Base-by-base conservation (phyloP, 202 grass and related monocot genomes). In the Carex arenaria region DNA sequence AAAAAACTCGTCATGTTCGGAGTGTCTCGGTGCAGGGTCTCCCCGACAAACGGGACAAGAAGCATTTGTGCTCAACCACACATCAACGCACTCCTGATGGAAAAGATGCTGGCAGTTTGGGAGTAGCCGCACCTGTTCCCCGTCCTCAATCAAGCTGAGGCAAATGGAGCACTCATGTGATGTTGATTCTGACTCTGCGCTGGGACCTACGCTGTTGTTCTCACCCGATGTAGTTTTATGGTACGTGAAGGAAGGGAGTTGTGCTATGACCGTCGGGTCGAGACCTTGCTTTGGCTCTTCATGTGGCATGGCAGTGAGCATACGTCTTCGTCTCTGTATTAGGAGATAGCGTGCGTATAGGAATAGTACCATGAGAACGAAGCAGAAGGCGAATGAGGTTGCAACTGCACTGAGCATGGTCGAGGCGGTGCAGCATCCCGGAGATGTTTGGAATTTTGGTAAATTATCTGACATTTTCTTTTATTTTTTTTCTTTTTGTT, bases 31-130 rank as follows among this genome's bases (percentile, higher is more conserved):
- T 74, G 83, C 86, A 10, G 51, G 63, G 42, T 91, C 91, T 10
- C 68, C 57, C 22, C 90, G 90, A 82, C 92, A 94, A 14, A 97
- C 74, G 7, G 92, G 94, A 76, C 92, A 97, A 19, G 94, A 86
- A 28, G 73, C 78, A 70, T 86, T 74, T 11, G 85, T 74, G 61
- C 71, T 32, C 83, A 97, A 86, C 94, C 92, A 97, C 36, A 89
- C 14, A 74, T 94, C 92, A 61, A 94, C 67, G 84, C 92, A 94
- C 79, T 78, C 87, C 31, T 38, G 67, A 65, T 94, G 94, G 54
- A 97, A 94, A 66, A 82, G 3, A 80, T 97, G 92, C 30, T 67
- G 72, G 85, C 94, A 97, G 3, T 52, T 82, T 0, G 84, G 85
- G 28, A 94, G 80, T 40, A 85, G 38, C 89, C 92, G 72, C 62